These are phyloP conservation scores for Ambrosia hybrid DNA, from an alignment of 140 eudicot genomes.

Conservation along the genomic window DNA sequence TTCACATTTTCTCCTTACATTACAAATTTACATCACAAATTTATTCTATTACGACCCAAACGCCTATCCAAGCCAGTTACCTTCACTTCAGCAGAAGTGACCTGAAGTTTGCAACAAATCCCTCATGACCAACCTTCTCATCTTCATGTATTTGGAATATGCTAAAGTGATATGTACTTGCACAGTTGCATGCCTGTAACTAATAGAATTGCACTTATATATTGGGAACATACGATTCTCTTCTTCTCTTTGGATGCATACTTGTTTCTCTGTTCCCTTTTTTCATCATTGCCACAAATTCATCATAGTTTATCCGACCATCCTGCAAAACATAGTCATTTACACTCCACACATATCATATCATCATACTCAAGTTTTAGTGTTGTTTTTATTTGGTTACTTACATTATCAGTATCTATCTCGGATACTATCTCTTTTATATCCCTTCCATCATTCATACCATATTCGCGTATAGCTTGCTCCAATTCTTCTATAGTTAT, in stretches of 20 bases:
- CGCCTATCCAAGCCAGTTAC: slow-evolving; percentile 3
- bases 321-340: slow-evolving; percentile 51
- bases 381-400: slow-evolving; percentile 21
- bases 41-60: not conserved
- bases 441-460: slow-evolving; percentile 85
- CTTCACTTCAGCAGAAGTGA: slow-evolving; percentile 11
- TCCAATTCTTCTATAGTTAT: slow-evolving; percentile 91
- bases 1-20: slow-evolving; percentile 13
- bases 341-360: not conserved
- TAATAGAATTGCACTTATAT: slow-evolving; percentile 16
- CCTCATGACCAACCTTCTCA: slow-evolving; percentile 18
- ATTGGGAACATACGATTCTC: slow-evolving; percentile 41
- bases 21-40: slow-evolving; percentile 20
- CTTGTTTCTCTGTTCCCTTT: slow-evolving; percentile 65
- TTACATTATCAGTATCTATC: slow-evolving; percentile 83
- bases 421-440: slow-evolving; percentile 87
- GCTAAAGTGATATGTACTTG: slow-evolving; percentile 13
- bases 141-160: not conserved
- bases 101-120: not conserved
- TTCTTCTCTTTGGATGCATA: slow-evolving; percentile 60
- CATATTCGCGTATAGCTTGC: slow-evolving; percentile 89
- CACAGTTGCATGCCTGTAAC: not conserved
- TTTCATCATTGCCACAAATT: slow-evolving; percentile 95
- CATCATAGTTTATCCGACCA: slow-evolving; percentile 93
- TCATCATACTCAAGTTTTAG: not conserved